Evolutionary conservation across 2,329 filamentous ascomycete genomes (phyloP).

Genomic region (Colletotrichum coccodes): DNA sequence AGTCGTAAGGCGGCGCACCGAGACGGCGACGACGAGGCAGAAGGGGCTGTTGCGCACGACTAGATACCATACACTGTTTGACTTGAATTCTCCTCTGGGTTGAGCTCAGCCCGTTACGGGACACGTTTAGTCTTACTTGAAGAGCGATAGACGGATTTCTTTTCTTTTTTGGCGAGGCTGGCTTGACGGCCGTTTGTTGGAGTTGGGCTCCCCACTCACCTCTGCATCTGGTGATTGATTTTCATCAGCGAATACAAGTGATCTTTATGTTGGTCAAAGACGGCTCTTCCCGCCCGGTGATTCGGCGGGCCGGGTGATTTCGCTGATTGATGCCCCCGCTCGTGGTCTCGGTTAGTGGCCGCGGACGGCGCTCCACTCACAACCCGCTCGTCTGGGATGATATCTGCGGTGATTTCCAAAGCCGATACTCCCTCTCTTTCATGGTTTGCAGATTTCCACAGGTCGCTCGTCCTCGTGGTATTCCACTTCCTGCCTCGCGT

Average conservation of each 20-base stretch:
- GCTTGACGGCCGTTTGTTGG: constrained; percentile 1
- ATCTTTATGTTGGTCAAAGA: too few species aligned
- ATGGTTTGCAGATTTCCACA: too few species aligned
- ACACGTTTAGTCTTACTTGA: neutral
- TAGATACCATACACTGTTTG: constrained; percentile 9
- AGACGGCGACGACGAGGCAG: neutral
- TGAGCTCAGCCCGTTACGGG: neutral
- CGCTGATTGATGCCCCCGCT: too few species aligned
- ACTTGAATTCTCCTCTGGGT: neutral
- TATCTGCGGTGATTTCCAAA: too few species aligned
- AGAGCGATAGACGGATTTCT: constrained; percentile 5
- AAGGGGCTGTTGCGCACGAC: neutral
- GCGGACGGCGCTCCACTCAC: too few species aligned
- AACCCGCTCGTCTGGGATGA: too few species aligned
- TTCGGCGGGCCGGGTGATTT: too few species aligned
- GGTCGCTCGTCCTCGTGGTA: too few species aligned
- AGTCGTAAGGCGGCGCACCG: neutral
- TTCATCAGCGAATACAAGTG: neutral
- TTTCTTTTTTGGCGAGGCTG: neutral
- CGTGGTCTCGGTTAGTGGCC: too few species aligned
- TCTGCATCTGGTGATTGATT: neutral
- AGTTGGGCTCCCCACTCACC: neutral
- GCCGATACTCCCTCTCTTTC: too few species aligned
- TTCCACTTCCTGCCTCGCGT: too few species aligned
- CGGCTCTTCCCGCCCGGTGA: too few species aligned